Conservation (phyloP, 164 flowering plant genomes). For the Magnolia changhungtana region DNA sequence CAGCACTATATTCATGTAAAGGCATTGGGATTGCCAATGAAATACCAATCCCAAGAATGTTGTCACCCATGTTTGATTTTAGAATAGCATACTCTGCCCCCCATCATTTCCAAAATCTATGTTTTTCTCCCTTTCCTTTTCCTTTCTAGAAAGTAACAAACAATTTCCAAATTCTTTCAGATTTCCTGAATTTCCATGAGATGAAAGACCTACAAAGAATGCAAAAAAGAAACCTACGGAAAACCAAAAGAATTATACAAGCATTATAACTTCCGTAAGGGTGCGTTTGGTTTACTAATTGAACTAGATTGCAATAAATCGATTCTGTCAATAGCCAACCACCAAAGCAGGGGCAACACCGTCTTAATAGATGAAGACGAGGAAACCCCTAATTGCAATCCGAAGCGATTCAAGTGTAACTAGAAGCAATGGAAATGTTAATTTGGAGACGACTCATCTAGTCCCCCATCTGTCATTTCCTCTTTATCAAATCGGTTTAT, state of each 20-base stretch:
- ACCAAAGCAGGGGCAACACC: not conserved
- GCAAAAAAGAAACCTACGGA: not conserved
- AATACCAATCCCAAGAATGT: not conserved
- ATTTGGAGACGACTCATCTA: not conserved
- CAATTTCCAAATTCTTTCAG: not conserved
- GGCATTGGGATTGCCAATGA: not conserved
- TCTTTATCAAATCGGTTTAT: not conserved
- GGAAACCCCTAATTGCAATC: not conserved
- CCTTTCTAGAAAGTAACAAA: not conserved
- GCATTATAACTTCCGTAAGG: not conserved
- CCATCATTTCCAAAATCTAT: too few species aligned
- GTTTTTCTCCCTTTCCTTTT: too few species aligned
- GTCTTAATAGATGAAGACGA: not conserved
- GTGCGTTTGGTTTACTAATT: not conserved
- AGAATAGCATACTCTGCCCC: not conserved
- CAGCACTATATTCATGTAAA: not conserved
- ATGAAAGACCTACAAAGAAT: too few species aligned
- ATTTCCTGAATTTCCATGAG: not conserved
- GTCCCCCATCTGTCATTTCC: not conserved
- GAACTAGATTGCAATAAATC: not conserved
- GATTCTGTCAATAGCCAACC: not conserved
- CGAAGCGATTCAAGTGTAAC: not conserved
- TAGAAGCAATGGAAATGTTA: not conserved
- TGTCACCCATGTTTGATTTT: not conserved
- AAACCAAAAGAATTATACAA: too few species aligned